Percentiles rank a stretch among this genome's conserved stretches.
Evolutionary conservation across 164 flowering plant species (phyloP).

Genomic region (Cinnamomum chago): DNA sequence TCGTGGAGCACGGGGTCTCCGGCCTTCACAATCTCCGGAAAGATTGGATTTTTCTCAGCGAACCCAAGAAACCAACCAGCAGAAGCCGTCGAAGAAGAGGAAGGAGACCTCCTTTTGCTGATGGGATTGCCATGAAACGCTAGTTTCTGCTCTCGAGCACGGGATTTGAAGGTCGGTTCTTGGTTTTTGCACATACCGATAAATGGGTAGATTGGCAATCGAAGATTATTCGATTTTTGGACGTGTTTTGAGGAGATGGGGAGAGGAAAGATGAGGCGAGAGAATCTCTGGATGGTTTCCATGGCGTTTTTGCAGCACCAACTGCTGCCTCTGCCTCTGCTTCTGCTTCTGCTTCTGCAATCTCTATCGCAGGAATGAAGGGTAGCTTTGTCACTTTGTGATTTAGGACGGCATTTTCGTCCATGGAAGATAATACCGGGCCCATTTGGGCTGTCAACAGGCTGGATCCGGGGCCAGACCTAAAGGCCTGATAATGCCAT

Average conservation of each 20-base stretch:
- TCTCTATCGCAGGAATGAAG: too few species aligned
- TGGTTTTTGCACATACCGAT: background rate
- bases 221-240: constrained; percentile 8
- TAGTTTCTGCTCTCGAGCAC: background rate
- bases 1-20: constrained; percentile 98
- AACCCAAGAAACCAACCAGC: constrained; percentile 81
- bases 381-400: too few species aligned
- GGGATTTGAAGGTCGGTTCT: constrained; percentile 1
- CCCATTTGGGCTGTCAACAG: too few species aligned
- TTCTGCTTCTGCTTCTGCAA: too few species aligned
- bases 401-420: too few species aligned
- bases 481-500: too few species aligned
- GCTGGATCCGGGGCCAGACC: too few species aligned
- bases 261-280: constrained; percentile 29
- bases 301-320: background rate
- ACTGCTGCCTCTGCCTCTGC: too few species aligned
- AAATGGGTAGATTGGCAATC: constrained; percentile 9
- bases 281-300: constrained; percentile 28
- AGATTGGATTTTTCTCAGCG: constrained; percentile 40
- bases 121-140: constrained; percentile 11
- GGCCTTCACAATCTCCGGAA: constrained; percentile 70
- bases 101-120: constrained; percentile 12
- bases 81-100: constrained; percentile 27
- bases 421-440: too few species aligned
- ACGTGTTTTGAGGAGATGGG: constrained; percentile 17